Percentiles rank a stretch among this genome's conserved stretches.
phyloP scores from a whole-genome alignment of 192 early-diverging fungal species.

The Fimicolochytrium jonesii region DNA sequence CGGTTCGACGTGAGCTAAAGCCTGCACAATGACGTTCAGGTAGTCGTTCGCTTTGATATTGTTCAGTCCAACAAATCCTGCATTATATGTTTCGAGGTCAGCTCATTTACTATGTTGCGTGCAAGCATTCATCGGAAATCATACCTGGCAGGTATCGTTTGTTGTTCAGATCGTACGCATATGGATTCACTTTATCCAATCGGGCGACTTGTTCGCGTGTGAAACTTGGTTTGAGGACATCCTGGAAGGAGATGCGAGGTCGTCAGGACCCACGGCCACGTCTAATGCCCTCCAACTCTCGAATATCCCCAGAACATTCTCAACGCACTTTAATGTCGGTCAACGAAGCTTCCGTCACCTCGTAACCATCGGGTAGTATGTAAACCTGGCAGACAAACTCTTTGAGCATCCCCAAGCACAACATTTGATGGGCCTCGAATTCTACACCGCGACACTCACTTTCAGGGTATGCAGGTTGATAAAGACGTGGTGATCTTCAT shows the following conservation, averaged over 20 bases:
- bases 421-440: too few relatives aligned
- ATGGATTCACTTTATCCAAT: conserved; percentile 59
- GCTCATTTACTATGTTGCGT: too few relatives aligned
- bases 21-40: conserved; percentile 88
- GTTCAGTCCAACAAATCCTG: conserved; percentile 89
- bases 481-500: conserved; percentile 94
- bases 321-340: conserved; percentile 86
- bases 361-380: conserved; percentile 90
- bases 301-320: too few relatives aligned
- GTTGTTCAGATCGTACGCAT: conserved; percentile 78
- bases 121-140: not conserved
- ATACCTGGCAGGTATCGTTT: conserved; percentile 78
- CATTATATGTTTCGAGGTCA: not conserved
- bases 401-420: too few relatives aligned
- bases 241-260: too few relatives aligned
- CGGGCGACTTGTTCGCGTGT: conserved; percentile 58
- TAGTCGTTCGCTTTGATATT: conserved; percentile 94
- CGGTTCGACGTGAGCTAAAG: conserved; percentile 77
- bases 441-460: too few relatives aligned
- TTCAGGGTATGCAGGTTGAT: conserved; percentile 83
- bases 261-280: too few relatives aligned
- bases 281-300: too few relatives aligned
- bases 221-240: conserved; percentile 79
- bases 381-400: conserved; percentile 61
- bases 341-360: conserved; percentile 79